Base-by-base conservation (phyloP, 306 rosid genomes). In the Vicia faba region DNA sequence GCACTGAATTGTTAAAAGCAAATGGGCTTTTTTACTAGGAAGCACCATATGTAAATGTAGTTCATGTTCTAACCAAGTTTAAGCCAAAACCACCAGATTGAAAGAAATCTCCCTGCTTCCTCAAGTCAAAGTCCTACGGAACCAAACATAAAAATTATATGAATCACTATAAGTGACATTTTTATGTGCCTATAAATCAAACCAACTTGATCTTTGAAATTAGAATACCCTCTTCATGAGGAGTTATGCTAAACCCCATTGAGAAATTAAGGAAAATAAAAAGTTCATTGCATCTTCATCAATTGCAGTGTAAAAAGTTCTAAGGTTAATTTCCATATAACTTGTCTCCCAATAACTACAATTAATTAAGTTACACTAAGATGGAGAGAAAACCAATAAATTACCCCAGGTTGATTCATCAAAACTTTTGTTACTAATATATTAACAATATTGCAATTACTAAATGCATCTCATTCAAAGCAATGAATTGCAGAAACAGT, bases 1-100 rank as follows among this genome's bases (percentile, higher is more conserved):
- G 96, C 43, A 87, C 96, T 23, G 98, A 93, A 70, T 93, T 96
- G 55, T 92, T 96, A 84, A 93, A 93, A 66, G 61, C 58, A 77
- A 93, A 87, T 54, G 89, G 79, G 79, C 88, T 86, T 69, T 84
- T 92, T 38, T 84, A 69, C 73, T 81, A 92, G 74, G 87, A 87
- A 35, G 44, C 12, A 66, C 83, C 78, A 13, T 82, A 91, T 45
- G 85, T 78, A 45, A 66, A 71, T 12, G 91, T 70, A 68, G 89
- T 84, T 70, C 89, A 96, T 15, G 88, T 84, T 81, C 85, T 85
- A 39, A 86, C 72, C 15, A 96, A 86, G 74, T 76, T 80, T 46
- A 89, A 26, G 64, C 86, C 84, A 69, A 88, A 93, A 64, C 84
- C 91, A 57, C 74, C 84, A 54, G 93, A 77, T 74, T 83, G 86